Evolutionary conservation across 2,329 filamentous ascomycete genomes (phyloP).

Genomic region (Biscogniauxia sp.): DNA sequence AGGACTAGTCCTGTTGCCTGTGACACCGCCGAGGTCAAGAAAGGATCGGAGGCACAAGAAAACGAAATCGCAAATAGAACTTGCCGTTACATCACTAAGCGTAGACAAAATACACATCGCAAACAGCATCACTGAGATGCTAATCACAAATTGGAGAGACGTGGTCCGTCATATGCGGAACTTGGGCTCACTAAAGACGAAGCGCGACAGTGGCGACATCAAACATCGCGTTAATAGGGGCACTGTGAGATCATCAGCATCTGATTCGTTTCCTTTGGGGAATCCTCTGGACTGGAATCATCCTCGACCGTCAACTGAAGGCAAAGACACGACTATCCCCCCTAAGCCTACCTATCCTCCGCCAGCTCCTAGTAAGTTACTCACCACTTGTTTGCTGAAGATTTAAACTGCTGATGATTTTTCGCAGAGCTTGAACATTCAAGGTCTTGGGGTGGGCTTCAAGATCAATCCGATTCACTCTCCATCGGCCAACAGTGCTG

Average conservation of each 20-base stretch:
- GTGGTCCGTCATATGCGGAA: conserved; percentile 59
- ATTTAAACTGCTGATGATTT: neutral
- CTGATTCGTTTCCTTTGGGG: conserved; percentile 39
- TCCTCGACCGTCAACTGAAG: conserved; percentile 13
- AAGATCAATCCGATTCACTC: conserved; percentile 9
- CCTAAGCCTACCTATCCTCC: conserved; percentile 39
- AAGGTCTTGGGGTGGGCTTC: conserved; percentile 1
- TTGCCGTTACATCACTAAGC: conserved; percentile 22
- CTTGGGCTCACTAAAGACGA: conserved; percentile 37
- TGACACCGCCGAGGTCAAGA: conserved; percentile 42
- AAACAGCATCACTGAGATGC: conserved; percentile 61
- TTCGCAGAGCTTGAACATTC: conserved; percentile 13
- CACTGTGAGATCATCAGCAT: conserved; percentile 38
- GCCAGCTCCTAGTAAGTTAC: conserved; percentile 24
- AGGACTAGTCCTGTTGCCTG: conserved; percentile 42
- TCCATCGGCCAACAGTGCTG: conserved; percentile 15
- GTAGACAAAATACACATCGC: conserved; percentile 59
- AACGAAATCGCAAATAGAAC: conserved; percentile 8
- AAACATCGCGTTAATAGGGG: conserved; percentile 12
- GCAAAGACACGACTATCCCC: conserved; percentile 30
- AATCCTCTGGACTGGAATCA: conserved; percentile 38
- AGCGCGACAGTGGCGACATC: conserved; percentile 6
- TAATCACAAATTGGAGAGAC: conserved; percentile 64
- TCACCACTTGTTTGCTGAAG: neutral
- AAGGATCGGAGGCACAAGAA: conserved; percentile 38